These are phyloP conservation scores for Micractinium sp. DNA, from an alignment of 139 green algal genomes.

Conservation along the genomic window DNA sequence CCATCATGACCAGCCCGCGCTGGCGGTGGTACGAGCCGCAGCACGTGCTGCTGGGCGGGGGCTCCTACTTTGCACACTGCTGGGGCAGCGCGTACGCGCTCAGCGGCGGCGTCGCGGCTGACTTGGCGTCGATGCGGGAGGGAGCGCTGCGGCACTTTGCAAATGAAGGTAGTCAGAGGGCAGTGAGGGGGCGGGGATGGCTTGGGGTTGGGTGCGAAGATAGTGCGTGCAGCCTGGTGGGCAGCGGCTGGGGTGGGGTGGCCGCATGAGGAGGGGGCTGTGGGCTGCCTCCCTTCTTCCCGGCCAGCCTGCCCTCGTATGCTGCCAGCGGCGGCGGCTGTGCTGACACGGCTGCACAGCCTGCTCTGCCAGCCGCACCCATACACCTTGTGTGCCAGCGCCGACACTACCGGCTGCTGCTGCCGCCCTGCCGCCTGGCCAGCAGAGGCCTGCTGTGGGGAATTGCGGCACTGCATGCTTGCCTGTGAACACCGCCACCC, in stretches of 20 bases:
- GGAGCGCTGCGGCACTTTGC: slow-evolving; percentile 59
- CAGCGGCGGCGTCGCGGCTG: slow-evolving; percentile 43
- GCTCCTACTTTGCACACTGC: slow-evolving; percentile 66
- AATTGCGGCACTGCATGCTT: neutral
- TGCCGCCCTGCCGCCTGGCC: neutral
- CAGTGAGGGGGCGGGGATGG: neutral
- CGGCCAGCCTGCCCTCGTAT: no score
- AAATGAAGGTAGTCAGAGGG: slow-evolving; percentile 59
- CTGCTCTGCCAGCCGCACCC: neutral
- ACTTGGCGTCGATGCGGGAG: slow-evolving; percentile 36
- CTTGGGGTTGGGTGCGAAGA: neutral
- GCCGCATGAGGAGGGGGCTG: neutral
- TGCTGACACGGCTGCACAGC: neutral
- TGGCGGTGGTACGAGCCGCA: slow-evolving; percentile 63
- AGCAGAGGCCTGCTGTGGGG: neutral
- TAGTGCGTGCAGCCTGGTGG: no score
- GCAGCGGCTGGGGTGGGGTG: neutral
- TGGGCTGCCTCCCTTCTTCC: no score
- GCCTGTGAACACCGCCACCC: neutral
- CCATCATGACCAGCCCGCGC: slow-evolving; percentile 43
- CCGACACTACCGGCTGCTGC: no score
- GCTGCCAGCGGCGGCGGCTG: no score
- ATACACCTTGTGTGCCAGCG: no score
- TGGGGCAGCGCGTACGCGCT: slow-evolving; percentile 71
- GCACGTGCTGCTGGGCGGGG: slow-evolving; percentile 55